Base-by-base conservation (phyloP, 1,284 basidiomycete species). In the Meripilus lineatus region DNA sequence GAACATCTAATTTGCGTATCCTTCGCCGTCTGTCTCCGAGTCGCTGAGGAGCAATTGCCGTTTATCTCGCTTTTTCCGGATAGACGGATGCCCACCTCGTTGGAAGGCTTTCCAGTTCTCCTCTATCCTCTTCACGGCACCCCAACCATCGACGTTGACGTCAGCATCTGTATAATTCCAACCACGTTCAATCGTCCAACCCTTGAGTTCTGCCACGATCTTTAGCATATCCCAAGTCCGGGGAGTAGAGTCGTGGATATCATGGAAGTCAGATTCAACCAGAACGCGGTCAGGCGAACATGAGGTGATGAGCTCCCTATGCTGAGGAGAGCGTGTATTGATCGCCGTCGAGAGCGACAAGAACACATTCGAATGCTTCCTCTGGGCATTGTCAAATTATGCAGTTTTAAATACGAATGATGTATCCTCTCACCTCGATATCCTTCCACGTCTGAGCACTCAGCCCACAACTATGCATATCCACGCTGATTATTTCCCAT, bases 271-370 rank as follows among this genome's bases (percentile, higher is more conserved):
- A 3, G 86, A 89, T 60, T 93, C 89, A 22, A 75, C 79, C 38
- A 93, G 74, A 28, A 93, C 69, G 8, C 86, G 79, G 46, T 74
- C 57, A 2, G 79, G 65, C 38, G 77, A 65, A 52, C 79, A 83
- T 2, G 69, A 67, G 38, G 70, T 64, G 44, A 90, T 81, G 26
- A 92, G 69, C 4, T 70, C 66, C 38, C 65, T 66, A 53, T 83
- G 74, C 39, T 74, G 75, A 2, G 70, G 65, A 10, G 84, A 84
- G 36, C 82, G 80, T 23, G 72, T 67, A 51, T 91, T 91, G 56
- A 92, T 87, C 40, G 72, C 77, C 1, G 79, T 86, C 0, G 89
- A 91, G 11, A 91, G 66, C 1, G 89, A 92, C 46, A 92, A 69
- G 62, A 79, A 92, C 38, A 77, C 68, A 58, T 92, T 92, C 6